These are phyloP conservation scores for Fremontodendron californicum DNA, from an alignment of 345 rosid species.

Conservation along the genomic window DNA sequence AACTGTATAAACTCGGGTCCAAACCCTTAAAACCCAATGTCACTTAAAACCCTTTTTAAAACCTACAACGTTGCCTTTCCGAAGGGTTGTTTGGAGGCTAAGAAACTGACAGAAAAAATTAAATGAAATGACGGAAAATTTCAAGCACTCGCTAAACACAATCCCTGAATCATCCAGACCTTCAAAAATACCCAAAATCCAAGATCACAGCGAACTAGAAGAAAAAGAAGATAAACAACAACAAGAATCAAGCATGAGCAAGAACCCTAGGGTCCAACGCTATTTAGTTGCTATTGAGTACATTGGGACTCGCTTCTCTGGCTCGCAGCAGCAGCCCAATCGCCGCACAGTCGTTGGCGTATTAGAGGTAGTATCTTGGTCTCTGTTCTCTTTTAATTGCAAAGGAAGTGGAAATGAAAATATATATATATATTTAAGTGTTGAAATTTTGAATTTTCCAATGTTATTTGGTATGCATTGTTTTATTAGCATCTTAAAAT, in stretches of 20 bases:
- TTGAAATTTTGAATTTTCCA: background rate
- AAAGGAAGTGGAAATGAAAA: background rate
- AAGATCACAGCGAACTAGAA: conserved; percentile 24
- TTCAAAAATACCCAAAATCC: conserved; percentile 48
- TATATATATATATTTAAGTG: too few relatives aligned
- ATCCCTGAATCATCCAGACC: conserved; percentile 37
- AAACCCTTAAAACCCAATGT: too few relatives aligned
- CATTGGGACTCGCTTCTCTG: conserved; percentile 79
- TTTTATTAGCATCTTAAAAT: background rate
- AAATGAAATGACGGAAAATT: conserved; percentile 38
- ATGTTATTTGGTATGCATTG: background rate
- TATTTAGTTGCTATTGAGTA: conserved; percentile 85
- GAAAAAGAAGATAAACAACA: conserved; percentile 29
- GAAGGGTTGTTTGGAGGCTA: background rate
- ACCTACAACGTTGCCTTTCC: background rate
- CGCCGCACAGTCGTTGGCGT: conserved; percentile 77
- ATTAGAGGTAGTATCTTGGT: conserved; percentile 52
- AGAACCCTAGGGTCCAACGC: conserved; percentile 61
- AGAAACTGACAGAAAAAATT: background rate
- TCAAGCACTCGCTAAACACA: conserved; percentile 30
- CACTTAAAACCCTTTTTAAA: background rate
- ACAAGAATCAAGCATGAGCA: conserved; percentile 37
- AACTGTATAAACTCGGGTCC: background rate
- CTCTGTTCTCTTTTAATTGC: background rate
- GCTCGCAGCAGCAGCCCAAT: conserved; percentile 75